Percentiles rank a stretch among this genome's conserved stretches.
Conservation (phyloP, 1,284 basidiomycete species). For the Sporisorium iseilematis-ciliati region DNA sequence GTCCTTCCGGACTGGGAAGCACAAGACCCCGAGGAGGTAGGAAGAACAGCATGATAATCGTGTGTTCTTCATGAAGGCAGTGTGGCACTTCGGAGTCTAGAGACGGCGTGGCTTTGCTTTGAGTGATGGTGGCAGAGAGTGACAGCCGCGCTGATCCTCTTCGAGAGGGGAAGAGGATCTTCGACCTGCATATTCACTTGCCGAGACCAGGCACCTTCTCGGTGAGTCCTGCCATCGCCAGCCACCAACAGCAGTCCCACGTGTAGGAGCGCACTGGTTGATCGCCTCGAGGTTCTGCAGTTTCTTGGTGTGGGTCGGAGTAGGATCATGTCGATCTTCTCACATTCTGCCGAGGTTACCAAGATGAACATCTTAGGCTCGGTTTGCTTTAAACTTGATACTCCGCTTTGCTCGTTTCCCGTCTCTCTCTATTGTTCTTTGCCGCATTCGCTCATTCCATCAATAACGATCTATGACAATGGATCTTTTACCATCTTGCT, state of each 20-base stretch:
- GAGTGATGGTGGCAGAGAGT: too few species aligned
- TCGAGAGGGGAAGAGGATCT: constrained; percentile 2
- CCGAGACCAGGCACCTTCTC: constrained; percentile 2
- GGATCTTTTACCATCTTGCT: too few species aligned
- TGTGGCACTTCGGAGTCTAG: background rate
- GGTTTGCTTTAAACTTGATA: too few species aligned
- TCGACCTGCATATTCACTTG: constrained; percentile 10
- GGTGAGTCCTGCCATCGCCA: too few species aligned
- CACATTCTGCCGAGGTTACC: background rate
- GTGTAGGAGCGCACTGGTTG: background rate
- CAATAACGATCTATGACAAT: too few species aligned
- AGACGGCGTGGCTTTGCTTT: too few species aligned
- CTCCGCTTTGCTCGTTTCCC: background rate
- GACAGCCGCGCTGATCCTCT: background rate
- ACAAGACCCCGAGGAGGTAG: constrained; percentile 7
- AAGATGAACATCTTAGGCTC: background rate
- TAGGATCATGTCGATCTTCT: background rate
- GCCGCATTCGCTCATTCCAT: too few species aligned
- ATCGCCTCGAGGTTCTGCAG: background rate
- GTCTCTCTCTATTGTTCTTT: background rate
- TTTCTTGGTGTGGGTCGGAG: too few species aligned
- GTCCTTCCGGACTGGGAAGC: constrained; percentile 14
- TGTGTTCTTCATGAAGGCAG: background rate
- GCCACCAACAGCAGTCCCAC: background rate
- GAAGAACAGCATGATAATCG: background rate